A percentile compares a stretch with the other conserved stretches of the same genome.
Evolutionary conservation across 1,284 basidiomycete species (phyloP).

Genomic region (Ganoderma lucidum): DNA sequence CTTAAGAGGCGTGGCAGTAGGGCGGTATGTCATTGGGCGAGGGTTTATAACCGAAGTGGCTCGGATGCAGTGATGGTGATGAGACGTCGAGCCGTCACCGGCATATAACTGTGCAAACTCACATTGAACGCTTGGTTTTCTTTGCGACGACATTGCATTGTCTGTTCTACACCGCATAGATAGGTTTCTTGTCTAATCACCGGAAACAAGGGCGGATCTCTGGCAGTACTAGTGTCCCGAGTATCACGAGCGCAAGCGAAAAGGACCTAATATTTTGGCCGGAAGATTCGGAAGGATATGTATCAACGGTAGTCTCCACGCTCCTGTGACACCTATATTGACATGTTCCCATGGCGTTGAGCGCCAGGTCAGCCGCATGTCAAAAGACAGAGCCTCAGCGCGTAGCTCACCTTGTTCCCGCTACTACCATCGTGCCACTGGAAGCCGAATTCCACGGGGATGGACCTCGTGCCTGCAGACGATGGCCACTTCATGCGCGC

Average conservation of each 20-base stretch:
- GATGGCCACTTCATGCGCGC: neutral
- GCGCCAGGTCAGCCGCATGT: constrained; percentile 4
- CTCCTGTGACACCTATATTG: neutral
- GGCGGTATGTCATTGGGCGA: neutral
- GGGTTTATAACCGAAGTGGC: neutral
- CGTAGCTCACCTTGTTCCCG: neutral
- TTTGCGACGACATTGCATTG: neutral
- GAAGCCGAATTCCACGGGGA: neutral
- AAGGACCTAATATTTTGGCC: neutral
- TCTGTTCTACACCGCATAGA: neutral
- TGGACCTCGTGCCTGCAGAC: neutral
- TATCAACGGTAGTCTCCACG: neutral
- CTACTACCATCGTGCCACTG: neutral
- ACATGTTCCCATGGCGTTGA: neutral
- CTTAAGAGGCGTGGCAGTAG: neutral
- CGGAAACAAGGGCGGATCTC: neutral
- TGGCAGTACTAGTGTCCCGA: neutral
- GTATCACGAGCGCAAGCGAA: neutral
- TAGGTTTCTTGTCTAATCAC: neutral
- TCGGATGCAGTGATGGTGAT: neutral
- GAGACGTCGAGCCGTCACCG: neutral
- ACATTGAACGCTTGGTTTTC: neutral
- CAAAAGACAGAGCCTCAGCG: neutral
- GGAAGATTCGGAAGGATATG: neutral
- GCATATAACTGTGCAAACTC: neutral